phyloP scores from a whole-genome alignment of 225 moss, liverwort and hornwort genomes.

The Straminergon stramineum region DNA sequence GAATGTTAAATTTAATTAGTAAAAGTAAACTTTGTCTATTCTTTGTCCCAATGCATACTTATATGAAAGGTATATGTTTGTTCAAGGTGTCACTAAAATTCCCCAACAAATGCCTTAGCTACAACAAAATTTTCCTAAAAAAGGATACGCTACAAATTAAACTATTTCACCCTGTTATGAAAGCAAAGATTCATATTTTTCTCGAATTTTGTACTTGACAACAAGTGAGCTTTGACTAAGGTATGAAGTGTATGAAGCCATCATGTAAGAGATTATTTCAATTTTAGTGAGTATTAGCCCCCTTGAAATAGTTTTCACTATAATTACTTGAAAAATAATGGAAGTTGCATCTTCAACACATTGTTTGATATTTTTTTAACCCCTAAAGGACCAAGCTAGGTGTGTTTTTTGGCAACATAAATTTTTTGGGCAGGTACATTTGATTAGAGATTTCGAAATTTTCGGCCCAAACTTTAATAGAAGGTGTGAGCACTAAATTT shows the following conservation, averaged over 20 bases:
- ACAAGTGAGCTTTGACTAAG: not conserved
- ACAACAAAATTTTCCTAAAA: not conserved
- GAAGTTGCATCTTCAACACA: not conserved
- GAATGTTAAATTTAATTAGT: accelerated
- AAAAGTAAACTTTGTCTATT: not conserved
- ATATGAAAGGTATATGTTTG: not conserved
- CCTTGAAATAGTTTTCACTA: not conserved
- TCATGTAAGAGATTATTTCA: not conserved
- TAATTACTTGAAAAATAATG: not conserved
- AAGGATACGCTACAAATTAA: accelerated
- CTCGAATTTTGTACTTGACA: not conserved
- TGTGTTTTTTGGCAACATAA: no score
- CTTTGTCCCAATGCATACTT: no score
- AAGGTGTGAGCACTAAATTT: no score
- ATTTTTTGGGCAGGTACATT: no score
- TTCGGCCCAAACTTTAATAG: no score
- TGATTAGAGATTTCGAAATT: no score
- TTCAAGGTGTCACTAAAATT: not conserved
- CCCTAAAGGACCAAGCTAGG: no score
- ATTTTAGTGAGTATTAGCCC: not conserved
- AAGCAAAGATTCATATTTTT: not conserved
- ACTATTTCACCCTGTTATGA: not conserved
- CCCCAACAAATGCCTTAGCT: accelerated
- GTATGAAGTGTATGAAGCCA: not conserved
- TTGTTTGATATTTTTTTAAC: not conserved